These are phyloP conservation scores for Lasiodiplodia theobromae DNA, from an alignment of 2,329 filamentous ascomycete species.

Conservation along the genomic window DNA sequence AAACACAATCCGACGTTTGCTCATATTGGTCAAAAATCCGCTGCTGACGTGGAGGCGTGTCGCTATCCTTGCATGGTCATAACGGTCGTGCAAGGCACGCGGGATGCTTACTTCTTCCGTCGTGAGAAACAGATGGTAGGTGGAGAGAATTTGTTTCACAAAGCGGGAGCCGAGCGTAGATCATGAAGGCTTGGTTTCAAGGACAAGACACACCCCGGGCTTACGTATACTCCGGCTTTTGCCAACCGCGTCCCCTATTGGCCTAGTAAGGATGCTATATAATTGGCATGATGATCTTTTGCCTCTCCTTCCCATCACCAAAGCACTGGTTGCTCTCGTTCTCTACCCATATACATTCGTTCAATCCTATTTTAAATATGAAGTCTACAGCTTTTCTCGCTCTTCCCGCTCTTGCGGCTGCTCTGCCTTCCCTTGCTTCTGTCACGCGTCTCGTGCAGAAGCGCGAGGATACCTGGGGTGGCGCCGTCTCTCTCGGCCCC, in stretches of 20 bases:
- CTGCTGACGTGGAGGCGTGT: not conserved
- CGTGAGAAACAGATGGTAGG: not conserved
- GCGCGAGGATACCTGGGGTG: slow-evolving; percentile 47
- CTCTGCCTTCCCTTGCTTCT: slow-evolving; percentile 14
- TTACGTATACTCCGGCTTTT: not conserved
- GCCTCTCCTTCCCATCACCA: not conserved
- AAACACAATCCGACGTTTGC: not conserved
- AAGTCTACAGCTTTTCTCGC: slow-evolving; percentile 8
- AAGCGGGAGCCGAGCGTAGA: slow-evolving; percentile 14
- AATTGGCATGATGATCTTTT: slow-evolving; percentile 5
- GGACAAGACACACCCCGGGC: not conserved
- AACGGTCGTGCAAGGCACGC: not conserved
- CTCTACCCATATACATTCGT: not conserved
- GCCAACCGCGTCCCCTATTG: not conserved
- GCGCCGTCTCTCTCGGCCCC: slow-evolving; percentile 48
- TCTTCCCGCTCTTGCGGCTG: slow-evolving; percentile 13
- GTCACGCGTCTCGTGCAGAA: slow-evolving; percentile 16
- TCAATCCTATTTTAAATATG: not conserved
- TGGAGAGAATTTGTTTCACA: slow-evolving; percentile 14
- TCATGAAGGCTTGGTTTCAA: slow-evolving; percentile 22
- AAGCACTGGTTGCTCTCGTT: slow-evolving; percentile 14
- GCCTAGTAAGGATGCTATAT: not conserved
- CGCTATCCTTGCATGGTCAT: not conserved
- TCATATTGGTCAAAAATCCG: not conserved
- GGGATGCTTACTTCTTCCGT: not conserved